These are phyloP conservation scores for Marchantia polymorpha DNA, from an alignment of 225 moss, liverwort and hornwort genomes.

Conservation along the genomic window DNA sequence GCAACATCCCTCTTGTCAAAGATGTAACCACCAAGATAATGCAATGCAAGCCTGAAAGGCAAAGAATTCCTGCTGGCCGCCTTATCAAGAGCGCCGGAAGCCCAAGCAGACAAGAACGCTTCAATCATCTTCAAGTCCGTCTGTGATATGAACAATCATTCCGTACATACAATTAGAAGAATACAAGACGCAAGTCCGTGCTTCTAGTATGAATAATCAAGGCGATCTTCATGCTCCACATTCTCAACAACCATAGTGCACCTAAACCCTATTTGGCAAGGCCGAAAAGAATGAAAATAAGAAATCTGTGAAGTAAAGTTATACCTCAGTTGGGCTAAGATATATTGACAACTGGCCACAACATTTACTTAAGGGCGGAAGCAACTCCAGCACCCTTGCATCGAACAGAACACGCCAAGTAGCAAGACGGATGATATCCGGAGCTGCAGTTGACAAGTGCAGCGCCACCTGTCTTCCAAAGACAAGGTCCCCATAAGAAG, in stretches of 20 bases:
- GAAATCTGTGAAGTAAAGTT: not conserved
- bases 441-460: slow-evolving; percentile 62
- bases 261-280: not conserved
- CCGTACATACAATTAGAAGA: no score
- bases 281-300: not conserved
- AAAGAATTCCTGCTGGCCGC: slow-evolving; percentile 55
- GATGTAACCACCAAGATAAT: slow-evolving; percentile 70
- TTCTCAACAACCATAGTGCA: no score
- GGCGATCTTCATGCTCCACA: no score
- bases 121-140: slow-evolving; percentile 63
- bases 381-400: slow-evolving; percentile 66
- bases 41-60: slow-evolving; percentile 57
- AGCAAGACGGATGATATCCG: slow-evolving; percentile 62
- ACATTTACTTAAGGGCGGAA: slow-evolving; percentile 70
- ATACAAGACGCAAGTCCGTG: no score
- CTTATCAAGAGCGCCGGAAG: slow-evolving; percentile 63
- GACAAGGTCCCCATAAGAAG: slow-evolving; percentile 73
- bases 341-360: slow-evolving; percentile 61
- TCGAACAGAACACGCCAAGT: slow-evolving; percentile 72
- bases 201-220: no score
- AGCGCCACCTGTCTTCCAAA: slow-evolving; percentile 87
- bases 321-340: slow-evolving; percentile 70
- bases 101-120: slow-evolving; percentile 65
- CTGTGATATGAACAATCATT: no score
- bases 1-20: slow-evolving; percentile 42